Percentiles rank a stretch among this genome's conserved stretches.
Conservation (phyloP, 495 filamentous ascomycete species). For the Penicillium paradoxum region DNA sequence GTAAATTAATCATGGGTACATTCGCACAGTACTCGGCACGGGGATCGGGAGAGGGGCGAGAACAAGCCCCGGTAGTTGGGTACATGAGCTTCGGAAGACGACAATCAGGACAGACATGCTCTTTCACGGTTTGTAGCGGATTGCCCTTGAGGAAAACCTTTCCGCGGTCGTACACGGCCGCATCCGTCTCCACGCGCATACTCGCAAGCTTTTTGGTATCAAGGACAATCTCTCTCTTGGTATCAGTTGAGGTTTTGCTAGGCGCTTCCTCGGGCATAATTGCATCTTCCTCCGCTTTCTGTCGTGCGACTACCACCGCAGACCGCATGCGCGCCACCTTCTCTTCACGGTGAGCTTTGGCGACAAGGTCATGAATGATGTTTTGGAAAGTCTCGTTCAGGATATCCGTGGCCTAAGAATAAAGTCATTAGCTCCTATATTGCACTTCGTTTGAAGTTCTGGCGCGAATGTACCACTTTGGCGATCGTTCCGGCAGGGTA, state of each 20-base stretch:
- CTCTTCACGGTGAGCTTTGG: slow-evolving; percentile 69
- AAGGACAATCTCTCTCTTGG: slow-evolving; percentile 33
- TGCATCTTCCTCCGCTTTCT: slow-evolving; percentile 54
- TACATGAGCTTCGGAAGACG: slow-evolving; percentile 59
- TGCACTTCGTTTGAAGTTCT: not conserved
- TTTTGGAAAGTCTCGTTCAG: slow-evolving; percentile 68
- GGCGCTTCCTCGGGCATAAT: slow-evolving; percentile 31
- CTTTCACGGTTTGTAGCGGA: slow-evolving; percentile 64
- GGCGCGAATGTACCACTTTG: slow-evolving; percentile 33
- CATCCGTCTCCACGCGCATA: slow-evolving; percentile 59
- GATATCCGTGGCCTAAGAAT: slow-evolving; percentile 43
- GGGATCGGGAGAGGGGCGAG: slow-evolving; percentile 53
- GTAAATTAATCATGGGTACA: slow-evolving; percentile 65
- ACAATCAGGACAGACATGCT: slow-evolving; percentile 64
- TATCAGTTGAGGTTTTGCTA: slow-evolving; percentile 29
- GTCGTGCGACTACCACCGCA: slow-evolving; percentile 66
- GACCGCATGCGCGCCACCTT: slow-evolving; percentile 67
- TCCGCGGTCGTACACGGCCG: slow-evolving; percentile 67
- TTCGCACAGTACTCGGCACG: slow-evolving; percentile 69
- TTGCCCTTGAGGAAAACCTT: slow-evolving; percentile 70
- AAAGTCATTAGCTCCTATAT: slow-evolving; percentile 8
- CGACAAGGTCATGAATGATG: slow-evolving; percentile 64
- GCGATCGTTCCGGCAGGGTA: slow-evolving; percentile 42
- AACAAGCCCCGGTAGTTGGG: slow-evolving; percentile 57
- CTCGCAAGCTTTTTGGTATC: slow-evolving; percentile 37